Base-by-base conservation (phyloP, 345 rosid species). In the Salix suchowensis region DNA sequence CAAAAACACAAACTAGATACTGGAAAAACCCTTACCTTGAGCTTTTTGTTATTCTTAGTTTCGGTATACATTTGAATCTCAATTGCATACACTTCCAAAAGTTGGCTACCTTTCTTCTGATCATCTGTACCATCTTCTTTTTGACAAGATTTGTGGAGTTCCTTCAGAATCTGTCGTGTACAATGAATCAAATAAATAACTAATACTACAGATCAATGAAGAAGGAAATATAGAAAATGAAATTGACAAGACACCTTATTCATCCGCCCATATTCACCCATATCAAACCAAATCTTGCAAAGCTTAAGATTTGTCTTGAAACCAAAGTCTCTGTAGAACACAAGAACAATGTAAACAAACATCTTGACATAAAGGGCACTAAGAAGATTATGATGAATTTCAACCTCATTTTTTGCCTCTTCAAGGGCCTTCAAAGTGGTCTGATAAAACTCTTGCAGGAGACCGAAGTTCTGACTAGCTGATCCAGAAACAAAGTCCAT, bases 401-500 rank as follows among this genome's bases (percentile, higher is more conserved):
- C 78, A 8, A 96, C 98, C 94, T 96, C 98, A 81, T 96, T 96
- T 85, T 94, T 94, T 79, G 98, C 99, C 88, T 94, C 99, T 86
- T 94, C 99, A 79, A 96, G 97, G 66, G 99, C 97, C 91, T 84
- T 90, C 81, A 94, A 76, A 67, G 99, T 96, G 62, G 98, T 96
- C 82, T 96, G 97, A 84, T 96, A 96, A 78, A 96, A 96, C 67
- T 92, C 92, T 80, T 90, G 96, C 78, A 92, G 83, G 69, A 96
- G 96, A 73, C 85, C 84, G 86, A 90, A 92, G 80, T 90, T 96
- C 88, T 90, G 98, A 86, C 97, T 94, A 81, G 98, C 97, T 81
- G 97, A 94, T 74, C 98, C 98, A 77, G 99, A 96, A 78, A 96
- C 97, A 81, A 91, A 96, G 83, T 96, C 99, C 99, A 96, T 96